These are phyloP conservation scores for Mucor mucedo DNA, from an alignment of 371 early-diverging fungal genomes.

Conservation along the genomic window DNA sequence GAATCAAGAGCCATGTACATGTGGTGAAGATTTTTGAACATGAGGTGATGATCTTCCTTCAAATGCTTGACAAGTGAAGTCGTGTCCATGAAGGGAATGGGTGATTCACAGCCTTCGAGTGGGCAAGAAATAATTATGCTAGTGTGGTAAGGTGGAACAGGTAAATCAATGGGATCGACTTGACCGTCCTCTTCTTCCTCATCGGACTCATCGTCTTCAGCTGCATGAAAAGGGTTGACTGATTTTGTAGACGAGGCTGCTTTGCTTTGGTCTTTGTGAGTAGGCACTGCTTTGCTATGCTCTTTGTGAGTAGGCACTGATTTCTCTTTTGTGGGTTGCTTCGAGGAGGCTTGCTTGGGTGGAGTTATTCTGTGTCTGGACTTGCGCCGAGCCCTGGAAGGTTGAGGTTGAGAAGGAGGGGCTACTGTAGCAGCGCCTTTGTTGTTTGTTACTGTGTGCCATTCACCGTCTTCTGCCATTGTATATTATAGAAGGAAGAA, in stretches of 20 bases:
- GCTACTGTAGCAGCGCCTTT: conserved; percentile 1
- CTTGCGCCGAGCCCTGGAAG: conserved; percentile 8
- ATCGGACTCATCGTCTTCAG: conserved; percentile 50
- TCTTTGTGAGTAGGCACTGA: neutral
- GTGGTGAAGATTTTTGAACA: conserved; percentile 76
- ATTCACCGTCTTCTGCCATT: conserved; percentile 39
- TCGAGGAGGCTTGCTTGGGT: neutral
- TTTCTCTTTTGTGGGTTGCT: neutral
- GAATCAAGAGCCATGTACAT: conserved; percentile 81
- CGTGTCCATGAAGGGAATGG: conserved; percentile 68
- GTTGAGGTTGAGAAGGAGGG: neutral
- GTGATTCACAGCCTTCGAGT: conserved; percentile 50
- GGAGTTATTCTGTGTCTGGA: conserved; percentile 9
- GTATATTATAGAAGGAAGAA: neutral
- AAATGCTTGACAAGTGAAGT: conserved; percentile 73
- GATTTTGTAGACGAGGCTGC: neutral
- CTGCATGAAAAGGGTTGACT: conserved; percentile 24
- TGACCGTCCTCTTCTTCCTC: conserved; percentile 55
- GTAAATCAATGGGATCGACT: conserved; percentile 51
- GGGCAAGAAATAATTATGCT: conserved; percentile 63
- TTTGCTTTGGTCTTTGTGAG: no score
- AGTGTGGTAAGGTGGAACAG: conserved; percentile 67
- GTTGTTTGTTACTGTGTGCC: conserved; percentile 34
- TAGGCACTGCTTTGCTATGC: neutral
- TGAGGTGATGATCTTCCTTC: conserved; percentile 65